A percentile compares a stretch with the other conserved stretches of the same genome.
These are phyloP conservation scores for Ceratocystiopsis sp. DNA, from an alignment of 2,329 filamentous ascomycete species.

Conservation along the genomic window DNA sequence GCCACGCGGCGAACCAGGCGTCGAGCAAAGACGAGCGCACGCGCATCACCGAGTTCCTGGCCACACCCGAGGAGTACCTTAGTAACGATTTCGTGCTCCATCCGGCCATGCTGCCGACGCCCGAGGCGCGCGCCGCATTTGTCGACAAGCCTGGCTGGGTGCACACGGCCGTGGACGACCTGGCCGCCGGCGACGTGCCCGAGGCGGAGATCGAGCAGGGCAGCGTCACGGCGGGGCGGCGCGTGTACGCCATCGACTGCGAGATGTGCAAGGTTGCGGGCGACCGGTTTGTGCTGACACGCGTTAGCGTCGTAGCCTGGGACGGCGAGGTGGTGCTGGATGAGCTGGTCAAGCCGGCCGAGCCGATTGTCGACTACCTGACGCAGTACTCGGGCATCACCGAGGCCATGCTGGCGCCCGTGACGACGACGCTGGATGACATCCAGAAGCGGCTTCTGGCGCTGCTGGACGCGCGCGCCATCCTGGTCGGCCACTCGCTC, in stretches of 20 bases:
- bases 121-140: slow-evolving; percentile 35
- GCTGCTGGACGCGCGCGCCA: slow-evolving; percentile 53
- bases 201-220: slow-evolving; percentile 60
- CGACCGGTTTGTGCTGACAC: slow-evolving; percentile 65
- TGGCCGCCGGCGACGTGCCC: slow-evolving; percentile 51
- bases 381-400: slow-evolving; percentile 91
- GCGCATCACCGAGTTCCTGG: slow-evolving; percentile 64
- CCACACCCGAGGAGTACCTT: slow-evolving; percentile 52
- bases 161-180: slow-evolving; percentile 49
- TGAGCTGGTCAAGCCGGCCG: slow-evolving; percentile 77
- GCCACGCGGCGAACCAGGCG: slow-evolving; percentile 45
- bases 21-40: slow-evolving; percentile 61
- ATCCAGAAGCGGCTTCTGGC: slow-evolving; percentile 63
- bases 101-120: slow-evolving; percentile 48
- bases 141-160: slow-evolving; percentile 60
- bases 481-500: slow-evolving; percentile 66
- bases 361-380: slow-evolving; percentile 82
- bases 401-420: slow-evolving; percentile 58
- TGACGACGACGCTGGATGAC: slow-evolving; percentile 70
- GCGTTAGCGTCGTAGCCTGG: slow-evolving; percentile 79
- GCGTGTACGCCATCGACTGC: slow-evolving; percentile 73
- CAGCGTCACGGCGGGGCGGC: slow-evolving; percentile 66
- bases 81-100: slow-evolving; percentile 78
- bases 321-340: slow-evolving; percentile 68
- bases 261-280: slow-evolving; percentile 91